Evolutionary conservation across 345 rosid genomes (phyloP).

Genomic region (Bruguiera gymnorhiza): DNA sequence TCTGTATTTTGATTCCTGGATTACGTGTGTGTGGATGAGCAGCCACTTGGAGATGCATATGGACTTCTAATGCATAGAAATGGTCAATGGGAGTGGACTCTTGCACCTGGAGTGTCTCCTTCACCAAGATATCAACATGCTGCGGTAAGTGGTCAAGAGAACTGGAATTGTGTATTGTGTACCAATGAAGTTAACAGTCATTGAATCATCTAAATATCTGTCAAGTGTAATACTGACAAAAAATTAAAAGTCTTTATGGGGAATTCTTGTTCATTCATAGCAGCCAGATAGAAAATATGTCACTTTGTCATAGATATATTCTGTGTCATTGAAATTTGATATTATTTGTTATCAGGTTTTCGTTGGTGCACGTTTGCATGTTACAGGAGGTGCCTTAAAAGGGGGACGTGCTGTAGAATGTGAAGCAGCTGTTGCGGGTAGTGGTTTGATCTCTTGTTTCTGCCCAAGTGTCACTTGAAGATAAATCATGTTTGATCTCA

Average conservation of each 20-base stretch:
- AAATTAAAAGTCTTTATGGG: slow-evolving; percentile 10
- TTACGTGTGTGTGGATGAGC: slow-evolving; percentile 31
- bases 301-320: not conserved
- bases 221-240: not conserved
- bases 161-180: not conserved
- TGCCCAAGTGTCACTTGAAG: not conserved
- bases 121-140: slow-evolving; percentile 96
- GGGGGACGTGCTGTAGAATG: slow-evolving; percentile 88
- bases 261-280: not conserved
- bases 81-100: slow-evolving; percentile 99
- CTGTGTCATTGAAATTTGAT: slow-evolving; percentile 4
- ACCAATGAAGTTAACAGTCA: not conserved
- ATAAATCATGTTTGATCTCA: not conserved
- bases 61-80: slow-evolving; percentile 97
- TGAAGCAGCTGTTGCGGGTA: slow-evolving; percentile 92
- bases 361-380: slow-evolving; percentile 95
- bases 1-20: slow-evolving; percentile 1
- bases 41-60: slow-evolving; percentile 96
- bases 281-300: not conserved
- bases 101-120: slow-evolving; percentile 98
- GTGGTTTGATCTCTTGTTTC: slow-evolving; percentile 10
- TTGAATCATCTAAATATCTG: too few relatives aligned
- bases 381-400: slow-evolving; percentile 82
- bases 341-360: slow-evolving; percentile 61
- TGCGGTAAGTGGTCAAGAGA: slow-evolving; percentile 54